Percentiles rank a stretch among this genome's conserved stretches.
phyloP scores from a whole-genome alignment of 306 rosid species.

The Quercus aquifolioides region DNA sequence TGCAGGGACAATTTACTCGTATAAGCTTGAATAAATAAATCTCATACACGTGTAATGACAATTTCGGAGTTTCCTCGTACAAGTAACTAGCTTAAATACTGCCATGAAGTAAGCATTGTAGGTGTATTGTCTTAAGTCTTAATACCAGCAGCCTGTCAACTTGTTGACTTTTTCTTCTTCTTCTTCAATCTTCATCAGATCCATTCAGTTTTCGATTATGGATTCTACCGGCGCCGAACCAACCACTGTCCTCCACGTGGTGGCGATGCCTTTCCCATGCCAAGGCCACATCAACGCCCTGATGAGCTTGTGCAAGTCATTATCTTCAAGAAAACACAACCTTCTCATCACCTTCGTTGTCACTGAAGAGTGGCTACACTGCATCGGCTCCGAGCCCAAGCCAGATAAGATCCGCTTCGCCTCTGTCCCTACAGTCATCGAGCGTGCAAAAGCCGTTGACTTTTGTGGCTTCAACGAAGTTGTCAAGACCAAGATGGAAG shows the following conservation, averaged over 20 bases:
- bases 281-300: slow-evolving; percentile 46
- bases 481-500: slow-evolving; percentile 38
- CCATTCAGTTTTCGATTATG: not conserved
- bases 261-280: slow-evolving; percentile 47
- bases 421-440: slow-evolving; percentile 47
- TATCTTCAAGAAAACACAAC: slow-evolving; percentile 13
- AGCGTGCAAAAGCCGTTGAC: slow-evolving; percentile 21
- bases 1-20: too few relatives aligned
- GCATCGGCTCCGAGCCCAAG: slow-evolving; percentile 32
- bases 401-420: not conserved
- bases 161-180: too few relatives aligned
- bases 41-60: too few relatives aligned
- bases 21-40: too few relatives aligned
- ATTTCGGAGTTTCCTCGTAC: too few relatives aligned
- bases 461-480: slow-evolving; percentile 31
- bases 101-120: too few relatives aligned
- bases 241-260: slow-evolving; percentile 22
- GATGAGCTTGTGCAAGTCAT: slow-evolving; percentile 42
- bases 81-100: too few relatives aligned
- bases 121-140: too few relatives aligned
- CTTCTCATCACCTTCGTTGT: slow-evolving; percentile 41
- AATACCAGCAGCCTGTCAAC: too few relatives aligned
- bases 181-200: too few relatives aligned
- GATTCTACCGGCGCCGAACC: not conserved
- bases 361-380: slow-evolving; percentile 54